A percentile compares a stretch with the other conserved stretches of the same genome.
Evolutionary conservation across 1,284 basidiomycete genomes (phyloP).

Genomic region (Tylopilus microsporus): DNA sequence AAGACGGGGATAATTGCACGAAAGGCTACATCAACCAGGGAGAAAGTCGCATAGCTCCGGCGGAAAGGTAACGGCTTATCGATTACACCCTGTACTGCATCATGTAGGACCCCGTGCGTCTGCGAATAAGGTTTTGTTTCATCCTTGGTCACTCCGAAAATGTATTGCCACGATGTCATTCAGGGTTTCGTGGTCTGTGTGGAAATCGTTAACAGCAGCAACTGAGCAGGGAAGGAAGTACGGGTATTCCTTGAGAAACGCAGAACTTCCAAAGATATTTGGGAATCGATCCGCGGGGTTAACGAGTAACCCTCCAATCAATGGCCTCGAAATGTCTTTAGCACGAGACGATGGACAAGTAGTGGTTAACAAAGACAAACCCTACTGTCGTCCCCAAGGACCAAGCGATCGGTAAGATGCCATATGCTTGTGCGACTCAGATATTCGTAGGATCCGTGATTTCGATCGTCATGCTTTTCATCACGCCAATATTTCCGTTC

Average conservation of each 20-base stretch:
- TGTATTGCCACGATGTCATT: conserved; percentile 18
- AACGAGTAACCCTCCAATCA: conserved; percentile 59
- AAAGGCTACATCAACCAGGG: conserved; percentile 38
- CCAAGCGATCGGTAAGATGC: conserved; percentile 45
- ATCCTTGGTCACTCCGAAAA: conserved; percentile 15
- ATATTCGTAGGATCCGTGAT: conserved; percentile 37
- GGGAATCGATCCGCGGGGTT: conserved; percentile 59
- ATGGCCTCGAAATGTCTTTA: conserved; percentile 38
- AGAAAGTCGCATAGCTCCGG: conserved; percentile 38
- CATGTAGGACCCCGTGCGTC: background rate
- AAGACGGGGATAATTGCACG: conserved; percentile 42
- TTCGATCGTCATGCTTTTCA: conserved; percentile 38
- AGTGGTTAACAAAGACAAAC: conserved; percentile 26
- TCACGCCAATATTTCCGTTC: conserved; percentile 46
- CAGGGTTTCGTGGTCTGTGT: conserved; percentile 17
- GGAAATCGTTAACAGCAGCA: conserved; percentile 32
- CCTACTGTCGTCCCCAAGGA: conserved; percentile 40
- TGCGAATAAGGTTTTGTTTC: background rate
- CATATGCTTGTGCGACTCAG: conserved; percentile 33
- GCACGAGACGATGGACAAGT: background rate
- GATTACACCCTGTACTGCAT: background rate
- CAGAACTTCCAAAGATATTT: conserved; percentile 40
- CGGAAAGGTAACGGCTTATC: conserved; percentile 33
- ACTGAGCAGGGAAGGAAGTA: conserved; percentile 65
- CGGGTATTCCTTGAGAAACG: conserved; percentile 56